Conservation (phyloP, 495 filamentous ascomycete genomes). For the Xeromyces bisporus region DNA sequence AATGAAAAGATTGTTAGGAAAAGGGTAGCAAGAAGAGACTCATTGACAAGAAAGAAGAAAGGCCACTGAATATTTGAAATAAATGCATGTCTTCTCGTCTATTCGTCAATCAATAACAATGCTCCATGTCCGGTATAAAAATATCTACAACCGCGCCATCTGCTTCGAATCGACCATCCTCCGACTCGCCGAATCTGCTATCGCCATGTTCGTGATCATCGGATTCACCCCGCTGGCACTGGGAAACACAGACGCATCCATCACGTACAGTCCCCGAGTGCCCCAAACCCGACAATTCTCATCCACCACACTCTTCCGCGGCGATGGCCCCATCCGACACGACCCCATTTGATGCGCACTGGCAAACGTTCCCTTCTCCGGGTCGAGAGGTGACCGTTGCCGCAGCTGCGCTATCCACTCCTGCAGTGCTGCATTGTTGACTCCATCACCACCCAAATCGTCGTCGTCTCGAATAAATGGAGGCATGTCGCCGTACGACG, state of each 20-base stretch:
- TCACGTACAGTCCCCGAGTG: slow-evolving; percentile 52
- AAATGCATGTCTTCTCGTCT: too few species aligned
- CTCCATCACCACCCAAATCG: slow-evolving; percentile 23
- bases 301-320: slow-evolving; percentile 56
- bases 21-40: too few species aligned
- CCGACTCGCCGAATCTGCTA: slow-evolving; percentile 35
- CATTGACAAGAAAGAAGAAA: too few species aligned
- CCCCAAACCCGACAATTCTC: slow-evolving; percentile 62
- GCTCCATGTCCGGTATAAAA: not conserved
- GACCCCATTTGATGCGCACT: slow-evolving; percentile 87
- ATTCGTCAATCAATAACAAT: not conserved
- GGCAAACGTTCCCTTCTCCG: slow-evolving; percentile 32
- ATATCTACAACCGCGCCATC: not conserved
- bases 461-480: slow-evolving; percentile 44
- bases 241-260: slow-evolving; percentile 80
- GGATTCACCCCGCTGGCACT: slow-evolving; percentile 85
- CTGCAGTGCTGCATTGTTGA: slow-evolving; percentile 49
- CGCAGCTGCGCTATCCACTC: slow-evolving; percentile 50
- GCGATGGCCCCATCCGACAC: slow-evolving; percentile 54
- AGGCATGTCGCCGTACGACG: slow-evolving; percentile 38
- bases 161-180: slow-evolving; percentile 17
- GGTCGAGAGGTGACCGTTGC: slow-evolving; percentile 31
- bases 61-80: too few species aligned
- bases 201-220: slow-evolving; percentile 84
- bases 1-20: too few species aligned